A percentile compares a stretch with the other conserved stretches of the same genome.
Evolutionary conservation across 2,329 filamentous ascomycete genomes (phyloP).

Genomic region (Monilinia laxa): DNA sequence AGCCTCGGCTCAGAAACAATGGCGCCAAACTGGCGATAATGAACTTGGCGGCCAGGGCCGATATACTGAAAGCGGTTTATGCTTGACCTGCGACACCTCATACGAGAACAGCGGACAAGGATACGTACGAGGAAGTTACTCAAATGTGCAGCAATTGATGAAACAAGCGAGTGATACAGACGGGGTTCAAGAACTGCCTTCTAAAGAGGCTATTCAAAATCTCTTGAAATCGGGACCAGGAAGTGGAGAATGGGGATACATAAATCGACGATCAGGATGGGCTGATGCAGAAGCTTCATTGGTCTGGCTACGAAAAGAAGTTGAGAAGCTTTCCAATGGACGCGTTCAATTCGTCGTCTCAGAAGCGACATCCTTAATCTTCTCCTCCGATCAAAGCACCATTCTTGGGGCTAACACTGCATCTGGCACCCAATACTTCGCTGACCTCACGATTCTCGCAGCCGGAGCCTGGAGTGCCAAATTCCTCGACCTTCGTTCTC

Average conservation of each 20-base stretch:
- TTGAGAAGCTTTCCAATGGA: slow-evolving; percentile 33
- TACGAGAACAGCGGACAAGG: slow-evolving; percentile 40
- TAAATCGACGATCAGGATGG: slow-evolving; percentile 76
- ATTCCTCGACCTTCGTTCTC: slow-evolving; percentile 74
- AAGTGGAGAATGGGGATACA: slow-evolving; percentile 66
- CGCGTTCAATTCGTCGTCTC: slow-evolving; percentile 54
- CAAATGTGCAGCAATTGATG: slow-evolving; percentile 53
- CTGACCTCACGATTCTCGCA: slow-evolving; percentile 75
- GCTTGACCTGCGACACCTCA: slow-evolving; percentile 57
- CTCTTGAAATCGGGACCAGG: slow-evolving; percentile 50
- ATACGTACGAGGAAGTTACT: slow-evolving; percentile 60
- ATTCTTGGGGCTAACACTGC: slow-evolving; percentile 58
- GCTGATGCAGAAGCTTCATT: slow-evolving; percentile 73
- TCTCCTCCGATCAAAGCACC: slow-evolving; percentile 34
- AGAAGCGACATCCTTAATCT: slow-evolving; percentile 35
- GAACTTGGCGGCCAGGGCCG: slow-evolving; percentile 61
- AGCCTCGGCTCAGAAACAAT: slow-evolving; percentile 65
- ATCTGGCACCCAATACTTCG: slow-evolving; percentile 52
- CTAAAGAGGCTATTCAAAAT: slow-evolving; percentile 46
- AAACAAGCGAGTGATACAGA: slow-evolving; percentile 37
- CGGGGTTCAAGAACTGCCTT: slow-evolving; percentile 45
- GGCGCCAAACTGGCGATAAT: slow-evolving; percentile 55
- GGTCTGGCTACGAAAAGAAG: slow-evolving; percentile 52
- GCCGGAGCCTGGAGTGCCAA: slow-evolving; percentile 84
- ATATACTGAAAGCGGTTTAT: slow-evolving; percentile 69